Evolutionary conservation across 2,329 filamentous ascomycete species (phyloP), one percentile per base, ranked within the genome.

Genomic region (Lachnellula suecica): DNA sequence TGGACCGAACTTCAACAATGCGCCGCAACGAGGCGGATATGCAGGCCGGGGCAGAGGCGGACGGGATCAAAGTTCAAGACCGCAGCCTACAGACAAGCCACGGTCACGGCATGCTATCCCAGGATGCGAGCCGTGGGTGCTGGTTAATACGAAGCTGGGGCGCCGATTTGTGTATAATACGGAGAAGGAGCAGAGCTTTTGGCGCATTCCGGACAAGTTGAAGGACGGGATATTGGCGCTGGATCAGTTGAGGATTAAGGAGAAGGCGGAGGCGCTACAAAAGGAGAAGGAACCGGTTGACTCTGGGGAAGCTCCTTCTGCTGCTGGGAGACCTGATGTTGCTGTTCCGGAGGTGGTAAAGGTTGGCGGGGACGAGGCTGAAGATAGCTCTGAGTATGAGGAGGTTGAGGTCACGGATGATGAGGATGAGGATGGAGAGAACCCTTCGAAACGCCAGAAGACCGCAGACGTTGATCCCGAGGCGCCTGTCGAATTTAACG

Each of bases 71-170:
- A 76, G 58, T 40, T 51, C 56, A 31, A 60, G 85, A 53, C 83
- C 84, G 27, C 85, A 89, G 57, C 88, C 85, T 0, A 71, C 79
- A 42, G 94, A 97, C 68, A 86, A 87, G 58, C 94, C 94, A 2
- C 90, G 87, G 70, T 85, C 85, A 24, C 92, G 89, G 67, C 81
- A 88, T 51, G 67, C 79, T 5, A 94, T 99, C 42, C 91, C 91
- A 0, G 87, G 87, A 2, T 89, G 84, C 63, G 86, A 88, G 62
- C 89, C 91, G 15, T 99, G 94, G 94, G 72, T 96, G 0, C 75
- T 99, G 3, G 90, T 99, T n/a, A 89, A 88, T 67, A 99, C 94
- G 1, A 97, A 91, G 67, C 84, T 93, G 57, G 89, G 90, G 20
- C 80, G 94, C 52, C 82, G 92, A 47, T 99, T 99, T 66, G 91